Evolutionary conservation across 148 eudicot species (phyloP).

Genomic region (Rhododendron ovatum): DNA sequence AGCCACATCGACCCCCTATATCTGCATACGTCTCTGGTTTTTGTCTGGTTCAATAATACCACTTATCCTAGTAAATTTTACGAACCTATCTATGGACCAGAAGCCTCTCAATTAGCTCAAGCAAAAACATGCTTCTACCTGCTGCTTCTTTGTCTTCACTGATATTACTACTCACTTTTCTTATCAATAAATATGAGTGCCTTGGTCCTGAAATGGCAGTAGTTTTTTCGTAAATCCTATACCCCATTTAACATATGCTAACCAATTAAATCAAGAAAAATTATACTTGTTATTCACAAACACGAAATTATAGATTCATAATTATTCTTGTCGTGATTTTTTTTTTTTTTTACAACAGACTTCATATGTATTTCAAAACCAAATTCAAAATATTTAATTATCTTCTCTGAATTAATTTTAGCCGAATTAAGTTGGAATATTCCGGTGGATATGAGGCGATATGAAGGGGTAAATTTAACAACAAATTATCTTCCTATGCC

Average conservation of each 20-base stretch:
- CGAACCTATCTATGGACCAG: background rate
- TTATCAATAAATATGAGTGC: background rate
- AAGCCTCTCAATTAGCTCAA: background rate
- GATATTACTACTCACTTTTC: background rate
- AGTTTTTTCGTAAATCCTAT: background rate
- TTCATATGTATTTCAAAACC: background rate
- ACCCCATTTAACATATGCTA: background rate
- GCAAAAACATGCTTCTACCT: background rate
- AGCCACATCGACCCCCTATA: background rate
- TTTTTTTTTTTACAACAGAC: background rate
- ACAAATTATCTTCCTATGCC: background rate
- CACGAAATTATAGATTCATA: background rate
- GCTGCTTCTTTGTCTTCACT: background rate
- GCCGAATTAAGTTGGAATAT: background rate
- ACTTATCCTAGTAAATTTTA: background rate
- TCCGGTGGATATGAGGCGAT: background rate
- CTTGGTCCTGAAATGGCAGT: background rate
- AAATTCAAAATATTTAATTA: no score
- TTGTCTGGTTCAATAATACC: background rate
- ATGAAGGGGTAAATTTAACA: background rate
- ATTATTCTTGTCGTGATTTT: no score
- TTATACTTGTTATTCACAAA: background rate
- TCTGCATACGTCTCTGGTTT: background rate
- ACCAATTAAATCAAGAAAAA: background rate
- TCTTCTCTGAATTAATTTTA: background rate